Percentiles rank a stretch among this genome's conserved stretches.
phyloP scores from a whole-genome alignment of 108 stramenopile genomes.

The Phaeodactylum tricornutum region DNA sequence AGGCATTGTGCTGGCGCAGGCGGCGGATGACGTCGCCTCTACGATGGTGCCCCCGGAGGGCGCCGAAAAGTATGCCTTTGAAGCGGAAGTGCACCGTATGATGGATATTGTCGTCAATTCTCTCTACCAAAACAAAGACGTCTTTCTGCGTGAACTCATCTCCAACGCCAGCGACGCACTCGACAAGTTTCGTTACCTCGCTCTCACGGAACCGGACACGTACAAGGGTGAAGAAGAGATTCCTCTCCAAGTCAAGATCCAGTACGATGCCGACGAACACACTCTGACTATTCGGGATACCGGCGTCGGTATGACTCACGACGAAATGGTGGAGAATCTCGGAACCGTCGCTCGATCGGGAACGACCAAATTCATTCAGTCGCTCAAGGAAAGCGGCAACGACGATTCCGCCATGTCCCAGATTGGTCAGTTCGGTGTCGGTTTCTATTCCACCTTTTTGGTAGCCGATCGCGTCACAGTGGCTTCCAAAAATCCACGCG shows the following conservation, averaged over 20 bases:
- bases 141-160: slow-evolving; percentile 92
- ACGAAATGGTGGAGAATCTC: slow-evolving; percentile 89
- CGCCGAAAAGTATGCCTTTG: slow-evolving; percentile 74
- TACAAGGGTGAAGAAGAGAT: slow-evolving; percentile 41
- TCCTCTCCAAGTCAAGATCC: slow-evolving; percentile 85
- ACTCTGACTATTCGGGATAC: slow-evolving; percentile 95
- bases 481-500: slow-evolving; percentile 88
- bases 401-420: slow-evolving; percentile 58
- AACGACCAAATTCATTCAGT: slow-evolving; percentile 97
- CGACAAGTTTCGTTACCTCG: slow-evolving; percentile 97
- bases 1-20: no score
- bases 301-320: slow-evolving; percentile 98
- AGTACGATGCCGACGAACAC: slow-evolving; percentile 78
- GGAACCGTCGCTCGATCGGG: slow-evolving; percentile 99
- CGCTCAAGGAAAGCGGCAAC: slow-evolving; percentile 63
- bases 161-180: slow-evolving; percentile 98
- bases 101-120: slow-evolving; percentile 99
- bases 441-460: slow-evolving; percentile 96
- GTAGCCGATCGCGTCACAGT: slow-evolving; percentile 91
- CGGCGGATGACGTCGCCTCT: no score
- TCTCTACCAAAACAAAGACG: slow-evolving; percentile 98
- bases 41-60: slow-evolving; percentile 28
- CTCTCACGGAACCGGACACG: slow-evolving; percentile 73
- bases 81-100: slow-evolving; percentile 97
- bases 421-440: slow-evolving; percentile 99